phyloP scores from a whole-genome alignment of 257 asterid species.

The Orobanche coerulescens region DNA sequence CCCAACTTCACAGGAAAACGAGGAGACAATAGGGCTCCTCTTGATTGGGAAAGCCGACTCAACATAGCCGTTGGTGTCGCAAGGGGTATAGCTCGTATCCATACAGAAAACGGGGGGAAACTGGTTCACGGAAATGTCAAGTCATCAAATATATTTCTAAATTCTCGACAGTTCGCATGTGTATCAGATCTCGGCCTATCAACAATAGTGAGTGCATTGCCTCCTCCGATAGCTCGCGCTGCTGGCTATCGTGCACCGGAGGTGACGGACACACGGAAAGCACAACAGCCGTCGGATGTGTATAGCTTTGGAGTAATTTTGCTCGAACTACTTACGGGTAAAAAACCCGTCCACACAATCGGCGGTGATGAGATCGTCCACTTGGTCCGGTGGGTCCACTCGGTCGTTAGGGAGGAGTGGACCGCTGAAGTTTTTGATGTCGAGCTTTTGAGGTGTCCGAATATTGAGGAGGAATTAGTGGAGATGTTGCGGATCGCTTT shows the following conservation, averaged over 20 bases:
- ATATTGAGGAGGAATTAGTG: slow-evolving; percentile 74
- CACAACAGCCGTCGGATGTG: slow-evolving; percentile 67
- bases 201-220: slow-evolving; percentile 53
- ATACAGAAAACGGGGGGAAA: slow-evolving; percentile 56
- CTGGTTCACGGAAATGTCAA: slow-evolving; percentile 85
- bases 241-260: slow-evolving; percentile 91
- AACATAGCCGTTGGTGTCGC: slow-evolving; percentile 75
- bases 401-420: slow-evolving; percentile 92
- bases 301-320: slow-evolving; percentile 79
- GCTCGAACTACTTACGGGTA: slow-evolving; percentile 79
- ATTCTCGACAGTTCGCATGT: slow-evolving; percentile 50
- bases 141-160: slow-evolving; percentile 70
- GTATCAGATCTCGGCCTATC: slow-evolving; percentile 75
- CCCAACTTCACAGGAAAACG: slow-evolving; percentile 41
- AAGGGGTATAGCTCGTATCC: slow-evolving; percentile 71
- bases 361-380: slow-evolving; percentile 63
- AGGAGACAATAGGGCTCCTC: slow-evolving; percentile 41
- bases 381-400: slow-evolving; percentile 80
- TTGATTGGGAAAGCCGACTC: slow-evolving; percentile 73
- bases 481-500: slow-evolving; percentile 74
- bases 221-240: slow-evolving; percentile 76
- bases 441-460: slow-evolving; percentile 61
- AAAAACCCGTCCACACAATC: slow-evolving; percentile 63
- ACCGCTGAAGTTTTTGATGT: slow-evolving; percentile 82
- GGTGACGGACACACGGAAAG: slow-evolving; percentile 62